A percentile compares a stretch with the other conserved stretches of the same genome.
Evolutionary conservation across 306 rosid species (phyloP).

Genomic region (Morella rubra): DNA sequence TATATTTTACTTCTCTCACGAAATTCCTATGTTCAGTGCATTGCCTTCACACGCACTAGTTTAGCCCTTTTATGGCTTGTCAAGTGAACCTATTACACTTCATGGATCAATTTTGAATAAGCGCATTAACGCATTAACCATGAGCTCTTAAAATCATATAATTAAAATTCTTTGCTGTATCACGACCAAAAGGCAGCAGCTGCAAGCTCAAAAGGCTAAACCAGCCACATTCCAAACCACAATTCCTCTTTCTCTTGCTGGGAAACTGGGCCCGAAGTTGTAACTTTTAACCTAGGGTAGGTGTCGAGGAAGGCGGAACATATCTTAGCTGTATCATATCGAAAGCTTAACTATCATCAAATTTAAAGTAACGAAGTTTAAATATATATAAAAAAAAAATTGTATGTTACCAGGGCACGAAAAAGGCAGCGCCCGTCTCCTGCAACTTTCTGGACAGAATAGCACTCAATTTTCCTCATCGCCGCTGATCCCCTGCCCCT

Average conservation of each 20-base stretch:
- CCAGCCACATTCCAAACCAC: background rate
- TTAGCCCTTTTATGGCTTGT: background rate
- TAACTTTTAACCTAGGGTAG: background rate
- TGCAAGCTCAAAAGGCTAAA: slow-evolving; percentile 8
- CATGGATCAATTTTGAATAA: background rate
- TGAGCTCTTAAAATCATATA: background rate
- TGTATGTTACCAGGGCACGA: slow-evolving; percentile 73
- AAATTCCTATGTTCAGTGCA: background rate
- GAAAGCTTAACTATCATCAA: background rate
- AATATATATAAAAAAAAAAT: background rate
- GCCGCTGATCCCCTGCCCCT: slow-evolving; percentile 64
- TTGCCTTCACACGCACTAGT: background rate
- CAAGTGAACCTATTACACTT: background rate
- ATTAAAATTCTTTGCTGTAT: slow-evolving; percentile 2
- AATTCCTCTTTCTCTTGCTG: background rate
- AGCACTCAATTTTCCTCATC: slow-evolving; percentile 63
- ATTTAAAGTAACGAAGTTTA: background rate
- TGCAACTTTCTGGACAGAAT: slow-evolving; percentile 70
- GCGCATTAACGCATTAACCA: background rate
- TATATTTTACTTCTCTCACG: background rate
- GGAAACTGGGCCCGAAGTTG: background rate
- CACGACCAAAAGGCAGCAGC: background rate
- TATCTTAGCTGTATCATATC: background rate
- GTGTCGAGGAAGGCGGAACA: background rate
- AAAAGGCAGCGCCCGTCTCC: slow-evolving; percentile 93